A percentile compares a stretch with the other conserved stretches of the same genome.
These are phyloP conservation scores for Tolypocladium endophyticum DNA, from an alignment of 2,329 filamentous ascomycete species.

Conservation along the genomic window DNA sequence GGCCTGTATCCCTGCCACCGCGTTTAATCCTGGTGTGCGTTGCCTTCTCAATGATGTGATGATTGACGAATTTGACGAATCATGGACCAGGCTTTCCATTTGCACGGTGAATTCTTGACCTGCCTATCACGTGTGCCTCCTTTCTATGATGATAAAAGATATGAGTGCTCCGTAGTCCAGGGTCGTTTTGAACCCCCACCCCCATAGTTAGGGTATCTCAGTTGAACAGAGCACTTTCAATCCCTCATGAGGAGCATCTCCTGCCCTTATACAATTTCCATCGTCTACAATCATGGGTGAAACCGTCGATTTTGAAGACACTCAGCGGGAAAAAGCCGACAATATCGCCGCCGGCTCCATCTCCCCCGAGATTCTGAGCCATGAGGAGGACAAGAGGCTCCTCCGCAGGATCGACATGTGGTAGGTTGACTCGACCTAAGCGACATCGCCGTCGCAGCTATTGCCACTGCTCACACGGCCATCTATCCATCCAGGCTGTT, in stretches of 20 bases:
- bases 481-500: constrained; percentile 31
- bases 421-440: constrained; percentile 26
- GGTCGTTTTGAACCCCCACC: too few relatives aligned
- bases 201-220: background rate
- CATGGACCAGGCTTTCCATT: background rate
- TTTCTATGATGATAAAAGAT: background rate
- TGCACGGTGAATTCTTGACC: background rate
- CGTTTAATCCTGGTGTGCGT: background rate
- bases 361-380: constrained; percentile 6
- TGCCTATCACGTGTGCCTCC: background rate
- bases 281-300: background rate
- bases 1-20: background rate
- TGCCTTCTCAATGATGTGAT: background rate
- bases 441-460: too few relatives aligned
- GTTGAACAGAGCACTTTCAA: background rate
- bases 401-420: constrained; percentile 47
- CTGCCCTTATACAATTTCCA: background rate
- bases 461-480: background rate
- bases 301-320: background rate
- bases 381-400: constrained; percentile 35
- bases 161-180: too few relatives aligned
- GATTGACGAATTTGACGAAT: background rate
- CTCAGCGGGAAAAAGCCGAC: background rate
- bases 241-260: too few relatives aligned
- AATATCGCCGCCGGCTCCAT: background rate